Base-by-base conservation (phyloP, 768 basidiomycete species). In the Tephrocybe sp. region DNA sequence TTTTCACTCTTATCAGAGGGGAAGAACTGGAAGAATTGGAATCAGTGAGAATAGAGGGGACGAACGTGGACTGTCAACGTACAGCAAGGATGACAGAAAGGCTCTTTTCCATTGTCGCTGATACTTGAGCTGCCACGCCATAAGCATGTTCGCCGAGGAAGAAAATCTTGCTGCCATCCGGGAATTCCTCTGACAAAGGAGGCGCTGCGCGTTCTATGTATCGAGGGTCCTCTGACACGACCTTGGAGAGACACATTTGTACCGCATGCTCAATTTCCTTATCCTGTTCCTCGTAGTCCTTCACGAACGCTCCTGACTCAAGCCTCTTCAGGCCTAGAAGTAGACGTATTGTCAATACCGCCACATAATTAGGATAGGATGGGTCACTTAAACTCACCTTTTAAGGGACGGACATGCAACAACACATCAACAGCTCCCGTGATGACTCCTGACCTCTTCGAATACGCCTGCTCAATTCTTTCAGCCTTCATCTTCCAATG, bases 141-240 rank as follows among this genome's bases (percentile, higher is more conserved):
- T 95, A 99, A 0, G 90, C 92, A 63, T 92, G 86, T 61, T 91
- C 87, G 13, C 95, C 94, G 6, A 98, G 77, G 82, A 97, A 98
- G 70, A 99, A 97, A 23, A 98, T 89, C 62, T 87, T 91, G 64
- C 83, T 88, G 1, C 88, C 91, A 0, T 82, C 83, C 0, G 94
- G 94, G 69, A 91, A 97, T 63, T 98, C 97, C 45, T 92, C 85
- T 0, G 83, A 76, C 24, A 98, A 68, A 0, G 91, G 84, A 0
- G 91, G 88, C 0, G 97, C 81, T 8, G 81, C 83, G 58, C 82
- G 80, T 68, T 97, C 97, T 37, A 90, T 49, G 64, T 79, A 91
- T 23, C 89, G 85, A 22, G 92, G 88, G 63, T 99, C 97, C 67
- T 98, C 93, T 3, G 87, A 91, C 10, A 76, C 74, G 30, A 97